phyloP scores from a whole-genome alignment of 495 filamentous ascomycete species.

The Xylaria castorea region DNA sequence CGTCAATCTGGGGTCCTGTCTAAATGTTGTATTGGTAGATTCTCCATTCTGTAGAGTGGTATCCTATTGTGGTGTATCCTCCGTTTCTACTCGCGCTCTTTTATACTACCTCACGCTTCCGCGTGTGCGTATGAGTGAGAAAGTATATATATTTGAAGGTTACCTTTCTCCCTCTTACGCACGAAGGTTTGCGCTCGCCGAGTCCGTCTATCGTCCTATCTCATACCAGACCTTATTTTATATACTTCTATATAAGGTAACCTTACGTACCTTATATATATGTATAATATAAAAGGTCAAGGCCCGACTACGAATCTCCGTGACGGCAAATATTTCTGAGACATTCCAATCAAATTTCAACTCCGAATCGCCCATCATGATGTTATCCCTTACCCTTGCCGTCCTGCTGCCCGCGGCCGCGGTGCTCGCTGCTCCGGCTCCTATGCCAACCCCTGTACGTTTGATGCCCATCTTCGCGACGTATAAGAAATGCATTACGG shows the following conservation, averaged over 20 bases:
- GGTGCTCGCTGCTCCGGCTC: slow-evolving; percentile 41
- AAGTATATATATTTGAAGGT: slow-evolving; percentile 3
- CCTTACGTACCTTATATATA: background rate
- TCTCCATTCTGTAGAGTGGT: background rate
- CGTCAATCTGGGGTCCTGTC: background rate
- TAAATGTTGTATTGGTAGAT: too few relatives aligned
- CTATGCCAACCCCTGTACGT: slow-evolving; percentile 33
- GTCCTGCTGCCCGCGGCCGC: slow-evolving; percentile 33
- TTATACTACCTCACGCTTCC: background rate
- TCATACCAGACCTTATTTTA: background rate
- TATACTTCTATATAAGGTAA: background rate
- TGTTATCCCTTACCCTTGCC: slow-evolving; percentile 29
- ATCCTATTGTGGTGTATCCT: slow-evolving; percentile 28
- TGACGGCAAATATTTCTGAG: background rate
- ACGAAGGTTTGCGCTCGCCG: slow-evolving; percentile 27
- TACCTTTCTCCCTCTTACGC: background rate
- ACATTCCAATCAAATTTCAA: background rate
- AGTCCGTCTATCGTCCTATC: background rate
- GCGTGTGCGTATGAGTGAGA: background rate
- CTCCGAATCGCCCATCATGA: slow-evolving; percentile 31
- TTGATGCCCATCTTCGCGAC: background rate
- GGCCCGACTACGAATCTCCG: background rate
- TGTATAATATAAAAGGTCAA: background rate
- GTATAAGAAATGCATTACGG: too few relatives aligned
- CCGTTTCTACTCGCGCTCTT: background rate